Percentiles rank a stretch among this genome's conserved stretches.
Evolutionary conservation across 2,329 filamentous ascomycete genomes (phyloP).

Genomic region (Trematosphaeria pertusa): DNA sequence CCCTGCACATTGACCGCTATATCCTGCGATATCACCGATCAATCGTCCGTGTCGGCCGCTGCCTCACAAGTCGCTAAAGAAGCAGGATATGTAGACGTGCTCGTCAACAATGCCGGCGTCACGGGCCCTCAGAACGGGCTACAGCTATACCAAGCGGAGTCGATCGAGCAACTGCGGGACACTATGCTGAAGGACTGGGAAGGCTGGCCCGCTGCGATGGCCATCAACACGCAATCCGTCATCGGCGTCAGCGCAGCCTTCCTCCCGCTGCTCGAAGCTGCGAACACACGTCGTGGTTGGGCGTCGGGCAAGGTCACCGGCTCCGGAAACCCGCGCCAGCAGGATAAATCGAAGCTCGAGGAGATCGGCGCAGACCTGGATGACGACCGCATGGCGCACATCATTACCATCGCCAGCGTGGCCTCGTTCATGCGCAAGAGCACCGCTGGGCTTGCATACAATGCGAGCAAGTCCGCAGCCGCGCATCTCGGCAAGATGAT

Average conservation of each 20-base stretch:
- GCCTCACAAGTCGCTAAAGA: conserved; percentile 53
- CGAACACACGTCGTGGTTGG: conserved; percentile 53
- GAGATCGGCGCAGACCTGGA: conserved; percentile 32
- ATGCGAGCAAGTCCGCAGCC: conserved; percentile 53
- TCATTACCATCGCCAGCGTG: conserved; percentile 54
- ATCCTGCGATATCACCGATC: conserved; percentile 53
- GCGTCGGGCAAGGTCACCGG: conserved; percentile 40
- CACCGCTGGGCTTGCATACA: conserved; percentile 52
- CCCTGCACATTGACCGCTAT: conserved; percentile 47
- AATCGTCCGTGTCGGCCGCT: conserved; percentile 49
- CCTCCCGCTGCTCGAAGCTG: conserved; percentile 53
- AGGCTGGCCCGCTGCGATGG: conserved; percentile 46
- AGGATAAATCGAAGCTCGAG: conserved; percentile 26
- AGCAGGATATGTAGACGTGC: conserved; percentile 57
- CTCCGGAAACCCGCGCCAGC: conserved; percentile 29
- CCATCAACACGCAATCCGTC: conserved; percentile 55
- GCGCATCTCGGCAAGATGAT: conserved; percentile 56
- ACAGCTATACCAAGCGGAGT: conserved; percentile 51
- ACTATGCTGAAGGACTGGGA: conserved; percentile 44
- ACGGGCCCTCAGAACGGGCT: conserved; percentile 52
- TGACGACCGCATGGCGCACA: conserved; percentile 53
- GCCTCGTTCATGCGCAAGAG: conserved; percentile 49
- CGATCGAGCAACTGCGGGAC: conserved; percentile 53
- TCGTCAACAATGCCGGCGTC: conserved; percentile 61
- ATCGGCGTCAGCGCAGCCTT: conserved; percentile 55